Base-by-base conservation (phyloP, 768 basidiomycete species). In the Dioszegia hungarica region DNA sequence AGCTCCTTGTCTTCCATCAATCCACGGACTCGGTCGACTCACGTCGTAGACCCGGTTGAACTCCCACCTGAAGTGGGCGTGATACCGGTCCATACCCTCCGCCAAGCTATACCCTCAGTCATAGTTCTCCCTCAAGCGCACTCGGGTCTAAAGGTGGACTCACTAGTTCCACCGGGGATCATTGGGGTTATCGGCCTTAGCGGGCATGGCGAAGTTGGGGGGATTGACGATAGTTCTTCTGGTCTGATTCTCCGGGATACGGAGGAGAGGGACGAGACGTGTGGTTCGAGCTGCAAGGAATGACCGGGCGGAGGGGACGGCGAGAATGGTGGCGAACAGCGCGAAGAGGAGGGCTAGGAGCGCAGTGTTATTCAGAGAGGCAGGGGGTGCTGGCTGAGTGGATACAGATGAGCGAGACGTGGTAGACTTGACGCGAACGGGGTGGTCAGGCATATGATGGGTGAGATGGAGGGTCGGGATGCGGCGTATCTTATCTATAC, bases 1-100 rank as follows among this genome's bases (percentile, higher is more conserved):
- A 54, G 54, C 38, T 31, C 22, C 20, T 17, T 19, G 25, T 5
- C 17, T 40, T 33, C 15, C 10, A 8, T 25, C n/a, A 8, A 33
- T n/a, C n/a, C n/a, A n/a, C n/a, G 36, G 54, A 43, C 19, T n/a
- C 19, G 2, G 5, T 12, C 15, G 17, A 56, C 73, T 59, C 33
- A 75, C 73, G 17, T 58, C 56, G 49, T 75, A 73, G 1, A 72
- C 61, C 28, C 65, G 33, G 28, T 66, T 60, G 53, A 72, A 75
- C 39, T 64, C 66, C 39, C 64, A 62, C 59, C 69, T 41, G 54
- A 75, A 75, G 51, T 72, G 68, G 12, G 60, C 46, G 46, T 75
- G 73, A 43, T 68, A 75, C 27, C 54, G 36, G 33, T 69, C 64
- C 73, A 75, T 75, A 5, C 54, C 51, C 1, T 59, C 63, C 5